Base-by-base conservation (phyloP, 495 filamentous ascomycete genomes). In the Cudoniella acicularis region DNA sequence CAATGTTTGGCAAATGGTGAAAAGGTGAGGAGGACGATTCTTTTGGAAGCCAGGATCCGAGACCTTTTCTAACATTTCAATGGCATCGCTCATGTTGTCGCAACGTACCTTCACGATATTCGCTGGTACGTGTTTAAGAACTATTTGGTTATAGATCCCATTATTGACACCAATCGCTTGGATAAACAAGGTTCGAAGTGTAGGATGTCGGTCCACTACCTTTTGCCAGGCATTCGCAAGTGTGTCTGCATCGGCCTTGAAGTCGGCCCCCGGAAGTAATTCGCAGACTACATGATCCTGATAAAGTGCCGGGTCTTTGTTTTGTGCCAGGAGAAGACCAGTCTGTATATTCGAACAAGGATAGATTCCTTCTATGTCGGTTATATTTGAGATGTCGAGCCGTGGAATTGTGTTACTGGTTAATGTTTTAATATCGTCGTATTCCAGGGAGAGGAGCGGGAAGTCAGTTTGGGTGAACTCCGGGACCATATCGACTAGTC, bases 301-400 rank as follows among this genome's bases (percentile, higher is more conserved):
- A 64, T 83, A 84, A 1, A 69, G 65, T 24, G 64, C 67, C 11
- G 76, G 70, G 43, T 80, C 73, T 23, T 77, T 80, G 13, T 80
- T 73, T 36, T 77, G 75, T 50, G 75, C 77, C 13, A 80, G 63
- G 18, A 84, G 64, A 17, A 90, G 75, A 1, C 85, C 86, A 63
- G 88, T 86, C 66, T 92, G 88, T 1, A 90, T 73, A 13, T 87
- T 77, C 9, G 83, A 85, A 72, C 85, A 88, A 4, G 87, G 86
- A 58, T 89, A 90, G 0, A 85, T 66, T 66, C 89, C 83, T 46
- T 83, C 77, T 18, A 87, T 73, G 22, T 78, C 78, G n/a, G n/a
- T n/a, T 6, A 46, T n/a, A n/a, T 46, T 46, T 4, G 43, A 9
- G 73, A 24, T 25, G 23, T 18, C 8, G 78, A 53, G 80, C 73